phyloP scores from a whole-genome alignment of 495 filamentous ascomycete genomes.

The Lentithecium fluviatile region DNA sequence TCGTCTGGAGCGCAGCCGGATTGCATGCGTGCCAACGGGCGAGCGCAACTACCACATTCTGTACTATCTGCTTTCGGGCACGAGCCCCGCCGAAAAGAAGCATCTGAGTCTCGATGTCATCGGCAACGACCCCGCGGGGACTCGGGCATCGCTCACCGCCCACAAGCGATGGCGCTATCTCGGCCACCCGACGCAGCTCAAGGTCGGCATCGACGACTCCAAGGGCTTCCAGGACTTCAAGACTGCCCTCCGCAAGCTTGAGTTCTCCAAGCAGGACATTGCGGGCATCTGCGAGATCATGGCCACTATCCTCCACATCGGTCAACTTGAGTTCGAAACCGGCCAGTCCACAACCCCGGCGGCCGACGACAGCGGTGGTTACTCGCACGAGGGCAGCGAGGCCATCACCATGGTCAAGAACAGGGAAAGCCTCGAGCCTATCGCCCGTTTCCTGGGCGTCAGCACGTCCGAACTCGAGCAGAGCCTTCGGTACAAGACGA shows the following conservation, averaged over 20 bases:
- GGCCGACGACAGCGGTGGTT: conserved; percentile 91
- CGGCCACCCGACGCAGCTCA: conserved; percentile 92
- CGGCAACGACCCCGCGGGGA: conserved; percentile 45
- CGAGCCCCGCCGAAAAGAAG: conserved; percentile 80
- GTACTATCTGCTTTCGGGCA: conserved; percentile 93
- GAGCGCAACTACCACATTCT: conserved; percentile 95
- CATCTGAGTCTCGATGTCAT: conserved; percentile 79
- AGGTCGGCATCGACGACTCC: conserved; percentile 91
- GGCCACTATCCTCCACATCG: conserved; percentile 88
- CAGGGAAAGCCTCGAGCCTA: conserved; percentile 79
- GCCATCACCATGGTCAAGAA: conserved; percentile 84
- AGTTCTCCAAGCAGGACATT: conserved; percentile 89
- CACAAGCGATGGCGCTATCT: conserved; percentile 91
- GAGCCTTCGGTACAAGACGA: conserved; percentile 90
- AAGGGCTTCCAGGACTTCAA: conserved; percentile 98
- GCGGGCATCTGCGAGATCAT: conserved; percentile 94
- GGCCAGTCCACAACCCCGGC: conserved; percentile 72
- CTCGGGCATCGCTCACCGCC: conserved; percentile 53
- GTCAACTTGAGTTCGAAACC: conserved; percentile 87
- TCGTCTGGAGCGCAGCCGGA: conserved; percentile 82
- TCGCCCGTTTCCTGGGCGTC: conserved; percentile 91
- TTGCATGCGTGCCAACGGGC: conserved; percentile 87
- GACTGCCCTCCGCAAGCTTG: conserved; percentile 86
- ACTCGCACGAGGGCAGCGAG: conserved; percentile 90
- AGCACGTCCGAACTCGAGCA: conserved; percentile 75